phyloP scores from a whole-genome alignment of 148 eudicot genomes.

The Diospyros lotus region DNA sequence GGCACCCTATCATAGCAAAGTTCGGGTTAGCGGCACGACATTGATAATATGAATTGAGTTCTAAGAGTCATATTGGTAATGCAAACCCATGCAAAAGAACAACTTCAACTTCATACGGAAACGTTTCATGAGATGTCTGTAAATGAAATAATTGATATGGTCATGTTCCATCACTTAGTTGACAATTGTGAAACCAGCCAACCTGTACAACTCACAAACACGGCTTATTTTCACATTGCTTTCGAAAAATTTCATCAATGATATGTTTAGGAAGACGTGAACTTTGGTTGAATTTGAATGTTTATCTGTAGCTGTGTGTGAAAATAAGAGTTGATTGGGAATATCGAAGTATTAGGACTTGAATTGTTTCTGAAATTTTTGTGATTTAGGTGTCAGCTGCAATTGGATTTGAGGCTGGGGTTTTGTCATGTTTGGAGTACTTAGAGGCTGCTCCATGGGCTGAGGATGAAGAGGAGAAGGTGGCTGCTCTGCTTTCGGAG shows the following conservation, averaged over 20 bases:
- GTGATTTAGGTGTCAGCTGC: conserved; percentile 77
- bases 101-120: no score
- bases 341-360: background rate
- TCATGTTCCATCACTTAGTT: no score
- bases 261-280: background rate
- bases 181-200: no score
- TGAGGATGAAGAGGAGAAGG: conserved; percentile 89
- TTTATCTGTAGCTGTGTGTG: background rate
- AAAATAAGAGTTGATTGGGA: background rate
- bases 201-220: no score
- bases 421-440: conserved; percentile 87
- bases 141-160: no score
- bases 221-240: no score
- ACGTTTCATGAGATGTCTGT: no score
- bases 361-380: background rate
- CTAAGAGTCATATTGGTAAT: no score
- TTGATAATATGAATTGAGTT: no score
- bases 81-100: no score
- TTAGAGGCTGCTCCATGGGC: conserved; percentile 99
- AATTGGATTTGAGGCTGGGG: conserved; percentile 93
- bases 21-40: no score
- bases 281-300: background rate
- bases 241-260: background rate
- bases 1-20: no score
- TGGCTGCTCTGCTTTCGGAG: conserved; percentile 74